These are phyloP conservation scores for Beauveria rudraprayagi DNA, from an alignment of 2,329 filamentous ascomycete species.

Conservation along the genomic window DNA sequence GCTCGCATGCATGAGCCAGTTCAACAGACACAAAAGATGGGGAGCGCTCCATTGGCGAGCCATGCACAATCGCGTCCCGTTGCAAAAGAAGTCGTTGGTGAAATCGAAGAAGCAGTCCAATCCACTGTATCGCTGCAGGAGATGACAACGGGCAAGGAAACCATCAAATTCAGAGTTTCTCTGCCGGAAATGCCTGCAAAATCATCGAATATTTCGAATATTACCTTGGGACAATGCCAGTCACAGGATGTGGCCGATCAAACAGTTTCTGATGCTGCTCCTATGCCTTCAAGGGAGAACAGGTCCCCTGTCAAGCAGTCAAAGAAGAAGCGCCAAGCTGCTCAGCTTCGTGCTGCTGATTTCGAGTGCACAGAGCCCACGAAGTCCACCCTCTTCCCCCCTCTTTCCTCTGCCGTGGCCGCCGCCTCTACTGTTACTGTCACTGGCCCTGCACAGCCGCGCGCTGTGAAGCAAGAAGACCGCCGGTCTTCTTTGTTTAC, in stretches of 20 bases:
- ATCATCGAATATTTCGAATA: too few relatives aligned
- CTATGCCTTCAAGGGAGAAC: background rate
- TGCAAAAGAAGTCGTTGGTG: background rate
- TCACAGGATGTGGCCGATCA: background rate
- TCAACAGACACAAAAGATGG: background rate
- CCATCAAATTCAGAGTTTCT: background rate
- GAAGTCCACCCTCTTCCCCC: background rate
- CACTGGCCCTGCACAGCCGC: background rate
- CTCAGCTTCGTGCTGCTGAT: background rate
- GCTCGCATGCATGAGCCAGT: background rate
- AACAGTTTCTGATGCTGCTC: background rate
- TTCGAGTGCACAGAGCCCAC: background rate
- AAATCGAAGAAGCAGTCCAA: background rate
- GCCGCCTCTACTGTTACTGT: background rate
- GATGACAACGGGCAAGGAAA: background rate
- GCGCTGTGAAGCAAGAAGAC: background rate
- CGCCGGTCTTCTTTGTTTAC: conserved; percentile 19
- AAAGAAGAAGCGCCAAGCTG: background rate
- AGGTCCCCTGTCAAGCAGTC: background rate
- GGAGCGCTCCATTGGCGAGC: background rate
- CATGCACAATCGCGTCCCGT: background rate
- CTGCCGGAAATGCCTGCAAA: background rate
- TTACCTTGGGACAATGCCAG: background rate
- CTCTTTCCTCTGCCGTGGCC: background rate
- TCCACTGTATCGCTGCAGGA: background rate